A percentile compares a stretch with the other conserved stretches of the same genome.
These are phyloP conservation scores for Epichloe hybrida DNA, from an alignment of 2,329 filamentous ascomycete species.

Conservation along the genomic window DNA sequence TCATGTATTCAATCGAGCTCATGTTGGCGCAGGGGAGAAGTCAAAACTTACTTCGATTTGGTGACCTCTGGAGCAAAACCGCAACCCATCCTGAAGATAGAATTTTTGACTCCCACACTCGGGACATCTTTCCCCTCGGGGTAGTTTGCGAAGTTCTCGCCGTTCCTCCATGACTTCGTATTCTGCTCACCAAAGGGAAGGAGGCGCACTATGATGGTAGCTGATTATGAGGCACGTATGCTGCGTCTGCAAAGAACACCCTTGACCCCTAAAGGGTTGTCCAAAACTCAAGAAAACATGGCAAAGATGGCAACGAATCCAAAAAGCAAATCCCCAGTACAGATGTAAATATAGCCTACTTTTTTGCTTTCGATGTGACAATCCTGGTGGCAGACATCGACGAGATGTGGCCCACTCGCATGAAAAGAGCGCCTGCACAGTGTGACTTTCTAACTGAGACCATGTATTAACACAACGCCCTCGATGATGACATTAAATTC, in stretches of 20 bases:
- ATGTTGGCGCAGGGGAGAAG: neutral
- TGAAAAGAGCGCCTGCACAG: too few species aligned
- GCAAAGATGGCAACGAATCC: neutral
- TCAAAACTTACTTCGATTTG: slow-evolving; percentile 50
- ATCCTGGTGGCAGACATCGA: too few species aligned
- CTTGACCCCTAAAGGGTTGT: neutral
- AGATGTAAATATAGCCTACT: too few species aligned
- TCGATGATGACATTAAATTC: too few species aligned
- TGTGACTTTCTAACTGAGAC: too few species aligned
- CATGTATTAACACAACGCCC: too few species aligned
- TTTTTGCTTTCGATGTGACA: too few species aligned
- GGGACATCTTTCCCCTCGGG: slow-evolving; percentile 38
- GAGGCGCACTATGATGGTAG: neutral
- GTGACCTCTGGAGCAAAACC: slow-evolving; percentile 72
- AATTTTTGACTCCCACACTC: slow-evolving; percentile 60
- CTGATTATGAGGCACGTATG: neutral
- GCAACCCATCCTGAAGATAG: slow-evolving; percentile 61
- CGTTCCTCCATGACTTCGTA: slow-evolving; percentile 24
- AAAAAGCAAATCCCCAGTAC: too few species aligned
- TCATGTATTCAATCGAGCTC: neutral
- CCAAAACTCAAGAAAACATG: neutral
- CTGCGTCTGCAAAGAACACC: neutral
- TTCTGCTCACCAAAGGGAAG: too few species aligned
- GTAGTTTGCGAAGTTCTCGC: slow-evolving; percentile 35
- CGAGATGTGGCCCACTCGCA: too few species aligned